A percentile compares a stretch with the other conserved stretches of the same genome.
Evolutionary conservation across 306 rosid genomes (phyloP).

Genomic region (Sindora glabra): DNA sequence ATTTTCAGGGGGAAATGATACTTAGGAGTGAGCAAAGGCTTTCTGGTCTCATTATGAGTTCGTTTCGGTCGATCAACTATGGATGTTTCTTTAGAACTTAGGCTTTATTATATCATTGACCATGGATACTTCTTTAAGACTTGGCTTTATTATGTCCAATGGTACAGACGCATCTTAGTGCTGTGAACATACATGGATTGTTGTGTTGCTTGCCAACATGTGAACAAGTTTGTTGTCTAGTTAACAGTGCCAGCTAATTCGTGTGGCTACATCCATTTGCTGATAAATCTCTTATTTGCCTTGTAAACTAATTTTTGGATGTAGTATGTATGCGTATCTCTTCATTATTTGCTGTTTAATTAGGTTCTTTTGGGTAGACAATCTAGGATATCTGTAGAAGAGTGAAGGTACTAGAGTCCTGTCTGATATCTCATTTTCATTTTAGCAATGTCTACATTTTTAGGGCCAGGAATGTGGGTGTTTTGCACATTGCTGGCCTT

Average conservation of each 20-base stretch:
- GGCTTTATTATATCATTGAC: too few species aligned
- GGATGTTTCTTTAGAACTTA: too few species aligned
- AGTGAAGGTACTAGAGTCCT: background rate
- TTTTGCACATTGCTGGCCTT: background rate
- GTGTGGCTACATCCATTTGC: background rate
- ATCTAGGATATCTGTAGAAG: conserved; percentile 8
- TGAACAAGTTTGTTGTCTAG: background rate
- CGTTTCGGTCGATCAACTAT: too few species aligned
- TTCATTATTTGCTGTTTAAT: conserved; percentile 25
- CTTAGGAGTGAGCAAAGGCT: background rate
- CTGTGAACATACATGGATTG: background rate
- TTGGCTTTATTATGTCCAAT: background rate
- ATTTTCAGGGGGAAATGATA: conserved; percentile 64
- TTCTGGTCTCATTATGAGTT: too few species aligned
- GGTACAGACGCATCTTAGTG: background rate
- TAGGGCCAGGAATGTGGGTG: background rate
- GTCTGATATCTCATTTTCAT: background rate
- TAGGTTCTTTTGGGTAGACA: conserved; percentile 21
- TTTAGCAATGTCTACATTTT: background rate
- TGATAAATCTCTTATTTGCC: background rate
- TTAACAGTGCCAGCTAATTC: background rate
- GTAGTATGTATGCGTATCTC: conserved; percentile 16
- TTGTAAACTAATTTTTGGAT: background rate
- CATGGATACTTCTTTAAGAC: background rate
- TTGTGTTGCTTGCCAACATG: background rate